phyloP scores from a whole-genome alignment of 805 yeast genomes.

The Spathaspora arborariae region DNA sequence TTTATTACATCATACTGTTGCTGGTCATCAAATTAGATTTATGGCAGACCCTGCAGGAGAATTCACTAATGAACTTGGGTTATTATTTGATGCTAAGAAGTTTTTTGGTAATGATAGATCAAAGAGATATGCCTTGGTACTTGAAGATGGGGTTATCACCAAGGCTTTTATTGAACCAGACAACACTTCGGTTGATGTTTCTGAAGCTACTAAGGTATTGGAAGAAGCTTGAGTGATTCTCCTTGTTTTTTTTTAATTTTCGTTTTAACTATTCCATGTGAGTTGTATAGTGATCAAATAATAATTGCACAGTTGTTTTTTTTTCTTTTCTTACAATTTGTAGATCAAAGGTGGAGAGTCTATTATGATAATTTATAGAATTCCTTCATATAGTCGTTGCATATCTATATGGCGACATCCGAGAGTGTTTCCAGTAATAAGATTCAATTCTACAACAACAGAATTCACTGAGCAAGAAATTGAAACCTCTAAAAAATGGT shows the following conservation, averaged over 20 bases:
- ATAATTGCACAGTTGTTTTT: too few species aligned
- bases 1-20: constrained; percentile 18
- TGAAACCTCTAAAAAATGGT: constrained; percentile 40
- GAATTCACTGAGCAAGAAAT: constrained; percentile 22
- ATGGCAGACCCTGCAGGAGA: constrained; percentile 80
- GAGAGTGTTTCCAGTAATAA: neutral
- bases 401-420: neutral
- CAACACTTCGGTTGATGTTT: constrained; percentile 61
- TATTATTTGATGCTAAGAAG: constrained; percentile 69
- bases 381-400: neutral
- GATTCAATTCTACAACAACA: neutral
- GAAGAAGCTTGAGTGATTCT: constrained; percentile 14
- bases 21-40: constrained; percentile 43
- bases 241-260: too few species aligned
- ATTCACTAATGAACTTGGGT: constrained; percentile 61
- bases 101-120: constrained; percentile 76
- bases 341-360: neutral
- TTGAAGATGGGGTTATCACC: constrained; percentile 70
- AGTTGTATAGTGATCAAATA: too few species aligned
- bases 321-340: neutral
- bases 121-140: constrained; percentile 70
- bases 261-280: neutral
- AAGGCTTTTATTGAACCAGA: constrained; percentile 78
- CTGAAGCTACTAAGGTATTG: constrained; percentile 45
- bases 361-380: neutral